A percentile compares a stretch with the other conserved stretches of the same genome.
Conservation (phyloP, 169 alveolate species). For the Cryptosporidium andersoni region DNA sequence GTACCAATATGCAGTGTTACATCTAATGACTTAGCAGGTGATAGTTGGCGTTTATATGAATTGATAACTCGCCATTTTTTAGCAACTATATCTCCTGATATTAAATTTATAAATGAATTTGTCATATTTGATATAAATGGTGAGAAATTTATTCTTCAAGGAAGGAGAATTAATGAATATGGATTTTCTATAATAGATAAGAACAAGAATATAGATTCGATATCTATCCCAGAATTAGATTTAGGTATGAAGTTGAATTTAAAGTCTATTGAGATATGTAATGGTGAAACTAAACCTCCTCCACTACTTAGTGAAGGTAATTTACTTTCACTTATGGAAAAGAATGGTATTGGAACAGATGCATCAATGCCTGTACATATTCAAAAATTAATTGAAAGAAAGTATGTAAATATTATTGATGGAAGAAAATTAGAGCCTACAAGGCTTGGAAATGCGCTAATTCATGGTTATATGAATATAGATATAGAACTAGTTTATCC, state of each 20-base stretch:
- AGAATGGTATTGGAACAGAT: constrained; percentile 97
- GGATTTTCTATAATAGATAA: constrained; percentile 86
- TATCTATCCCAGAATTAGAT: constrained; percentile 71
- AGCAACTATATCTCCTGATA: constrained; percentile 86
- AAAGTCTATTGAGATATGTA: constrained; percentile 41
- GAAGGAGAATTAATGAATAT: constrained; percentile 79
- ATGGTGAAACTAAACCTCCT: constrained; percentile 91
- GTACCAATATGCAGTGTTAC: constrained; percentile 89
- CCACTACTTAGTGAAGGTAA: constrained; percentile 95
- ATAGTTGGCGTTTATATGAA: constrained; percentile 85
- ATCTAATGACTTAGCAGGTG: constrained; percentile 79
- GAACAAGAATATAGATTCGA: constrained; percentile 73
- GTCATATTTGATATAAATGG: constrained; percentile 79
- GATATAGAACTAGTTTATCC: constrained; percentile 92
- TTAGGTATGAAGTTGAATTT: not conserved
- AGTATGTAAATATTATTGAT: constrained; percentile 88
- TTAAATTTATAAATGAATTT: constrained; percentile 79
- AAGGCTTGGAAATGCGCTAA: constrained; percentile 90
- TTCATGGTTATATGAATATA: constrained; percentile 88
- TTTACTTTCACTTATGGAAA: constrained; percentile 93
- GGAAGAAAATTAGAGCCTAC: constrained; percentile 93
- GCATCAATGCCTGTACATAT: constrained; percentile 99
- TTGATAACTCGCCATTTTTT: constrained; percentile 87
- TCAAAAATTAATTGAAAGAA: constrained; percentile 95
- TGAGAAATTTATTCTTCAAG: constrained; percentile 81